A percentile compares a stretch with the other conserved stretches of the same genome.
These are phyloP conservation scores for Penicillium vulpinum DNA, from an alignment of 2,329 filamentous ascomycete species.

Conservation along the genomic window DNA sequence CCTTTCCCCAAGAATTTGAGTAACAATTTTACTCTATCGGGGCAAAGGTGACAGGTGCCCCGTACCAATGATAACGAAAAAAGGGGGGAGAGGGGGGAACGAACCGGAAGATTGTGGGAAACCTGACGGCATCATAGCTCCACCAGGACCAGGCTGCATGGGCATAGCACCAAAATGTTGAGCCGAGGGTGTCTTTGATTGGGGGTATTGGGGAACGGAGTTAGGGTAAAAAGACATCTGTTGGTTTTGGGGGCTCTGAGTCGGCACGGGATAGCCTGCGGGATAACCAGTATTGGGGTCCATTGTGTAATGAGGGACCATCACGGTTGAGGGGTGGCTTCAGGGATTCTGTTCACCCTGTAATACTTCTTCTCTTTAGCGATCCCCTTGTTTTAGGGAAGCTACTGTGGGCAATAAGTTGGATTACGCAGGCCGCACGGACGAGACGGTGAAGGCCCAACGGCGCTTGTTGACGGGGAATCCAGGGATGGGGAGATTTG, in stretches of 20 bases:
- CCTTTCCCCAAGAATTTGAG: neutral
- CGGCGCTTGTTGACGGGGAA: conserved; percentile 12
- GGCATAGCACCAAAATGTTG: conserved; percentile 38
- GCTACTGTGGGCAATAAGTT: conserved; percentile 8
- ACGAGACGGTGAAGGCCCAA: conserved; percentile 15
- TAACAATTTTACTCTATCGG: conserved; percentile 7
- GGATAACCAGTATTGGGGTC: conserved; percentile 28
- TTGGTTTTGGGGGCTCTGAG: conserved; percentile 36
- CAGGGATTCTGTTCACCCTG: conserved; percentile 13
- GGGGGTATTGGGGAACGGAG: conserved; percentile 34
- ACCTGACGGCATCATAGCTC: conserved; percentile 41
- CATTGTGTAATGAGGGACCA: conserved; percentile 22
- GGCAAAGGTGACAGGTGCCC: conserved; percentile 7
- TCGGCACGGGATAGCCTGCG: conserved; percentile 37
- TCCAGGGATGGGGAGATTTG: conserved; percentile 20
- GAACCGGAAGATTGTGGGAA: conserved; percentile 40
- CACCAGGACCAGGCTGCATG: conserved; percentile 38
- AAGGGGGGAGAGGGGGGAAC: conserved; percentile 13
- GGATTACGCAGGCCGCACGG: conserved; percentile 26
- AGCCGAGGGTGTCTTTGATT: conserved; percentile 29
- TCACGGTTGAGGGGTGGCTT: conserved; percentile 3
- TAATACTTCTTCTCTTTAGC: conserved; percentile 8
- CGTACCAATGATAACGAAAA: conserved; percentile 16
- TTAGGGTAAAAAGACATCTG: conserved; percentile 39
- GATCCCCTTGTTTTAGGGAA: conserved; percentile 12